Evolutionary conservation across 768 basidiomycete species (phyloP), one percentile per base, ranked within the genome.

Genomic region (Candolleomyces aberdarensis): DNA sequence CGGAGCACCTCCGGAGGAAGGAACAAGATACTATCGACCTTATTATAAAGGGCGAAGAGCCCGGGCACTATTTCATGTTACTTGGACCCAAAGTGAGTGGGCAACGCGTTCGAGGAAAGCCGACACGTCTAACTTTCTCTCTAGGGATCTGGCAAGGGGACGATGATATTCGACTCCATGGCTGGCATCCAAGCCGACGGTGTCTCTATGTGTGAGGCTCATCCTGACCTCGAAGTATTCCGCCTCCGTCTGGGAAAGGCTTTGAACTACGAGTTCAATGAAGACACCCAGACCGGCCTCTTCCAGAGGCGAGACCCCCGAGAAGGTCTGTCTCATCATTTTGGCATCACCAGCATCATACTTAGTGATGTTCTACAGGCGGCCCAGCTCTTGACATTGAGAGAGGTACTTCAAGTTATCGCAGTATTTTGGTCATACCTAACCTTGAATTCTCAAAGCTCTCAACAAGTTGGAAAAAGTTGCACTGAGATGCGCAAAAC

Each of bases 211-310:
- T 88, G 86, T 67, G 91, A 92, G 69, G 92, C 89, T 14, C 92
- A 94, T 72, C 90, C 90, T 19, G 91, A 94, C 73, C 78, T 95
- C 17, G 91, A 94, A 71, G 90, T 95, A 36, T 93, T 96, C 75
- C 81, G 89, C 59, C 79, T 94, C 44, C 85, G 92, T 46, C 80
- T 96, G 26, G 94, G 94, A 51, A 93, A 93, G 72, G 87, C 91
- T 11, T 74, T 94, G 46, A 91, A 94, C 66, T 94, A 87, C 67
- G 94, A 96, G 70, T 94, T 82, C 75, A 87, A 89, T 63, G 91
- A 92, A 74, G 90, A 92, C 69, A 88, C 86, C 26, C 90, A 92
- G 70, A 86, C 84, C 3, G 87, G 86, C 8, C 72, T 96, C 20
- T 94, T 94, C 74, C 90, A 91, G 68, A 75, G 92, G 59, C 78